Percentiles rank a stretch among this genome's conserved stretches.
Conservation (phyloP, 2,329 filamentous ascomycete species). For the Biscogniauxia marginata region DNA sequence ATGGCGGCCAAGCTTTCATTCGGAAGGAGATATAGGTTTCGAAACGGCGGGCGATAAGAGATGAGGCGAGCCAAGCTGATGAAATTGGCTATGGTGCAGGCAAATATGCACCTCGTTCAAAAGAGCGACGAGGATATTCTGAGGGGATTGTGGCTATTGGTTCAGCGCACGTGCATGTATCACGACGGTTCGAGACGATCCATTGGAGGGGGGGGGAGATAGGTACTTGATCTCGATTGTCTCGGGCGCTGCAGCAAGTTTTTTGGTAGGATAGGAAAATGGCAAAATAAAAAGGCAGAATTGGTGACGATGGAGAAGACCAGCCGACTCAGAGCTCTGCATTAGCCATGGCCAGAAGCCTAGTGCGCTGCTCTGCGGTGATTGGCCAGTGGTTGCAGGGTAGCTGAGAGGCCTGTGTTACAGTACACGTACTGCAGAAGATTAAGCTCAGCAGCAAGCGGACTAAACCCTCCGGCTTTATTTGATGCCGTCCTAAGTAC, state of each 20-base stretch:
- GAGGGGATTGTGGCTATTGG: background rate
- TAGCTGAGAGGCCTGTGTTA: background rate
- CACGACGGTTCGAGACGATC: background rate
- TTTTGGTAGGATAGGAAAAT: background rate
- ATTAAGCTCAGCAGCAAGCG: background rate
- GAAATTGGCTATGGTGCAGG: background rate
- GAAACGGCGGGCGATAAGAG: background rate
- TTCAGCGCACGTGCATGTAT: background rate
- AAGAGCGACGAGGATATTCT: background rate
- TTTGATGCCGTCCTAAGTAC: background rate
- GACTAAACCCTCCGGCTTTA: background rate
- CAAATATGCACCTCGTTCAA: background rate
- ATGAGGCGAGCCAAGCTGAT: background rate
- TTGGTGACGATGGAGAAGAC: background rate
- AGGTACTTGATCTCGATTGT: background rate
- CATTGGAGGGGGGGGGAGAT: background rate
- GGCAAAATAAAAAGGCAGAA: background rate
- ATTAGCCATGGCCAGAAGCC: background rate
- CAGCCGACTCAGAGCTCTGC: background rate
- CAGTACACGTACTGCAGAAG: background rate
- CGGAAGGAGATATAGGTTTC: background rate
- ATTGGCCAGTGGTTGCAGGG: too few relatives aligned
- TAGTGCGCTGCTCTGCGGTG: background rate
- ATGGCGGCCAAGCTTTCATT: conserved; percentile 5
- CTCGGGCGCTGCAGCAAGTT: background rate